phyloP scores from a whole-genome alignment of 129 eudicot species.

The Heracleum sosnowskyi region DNA sequence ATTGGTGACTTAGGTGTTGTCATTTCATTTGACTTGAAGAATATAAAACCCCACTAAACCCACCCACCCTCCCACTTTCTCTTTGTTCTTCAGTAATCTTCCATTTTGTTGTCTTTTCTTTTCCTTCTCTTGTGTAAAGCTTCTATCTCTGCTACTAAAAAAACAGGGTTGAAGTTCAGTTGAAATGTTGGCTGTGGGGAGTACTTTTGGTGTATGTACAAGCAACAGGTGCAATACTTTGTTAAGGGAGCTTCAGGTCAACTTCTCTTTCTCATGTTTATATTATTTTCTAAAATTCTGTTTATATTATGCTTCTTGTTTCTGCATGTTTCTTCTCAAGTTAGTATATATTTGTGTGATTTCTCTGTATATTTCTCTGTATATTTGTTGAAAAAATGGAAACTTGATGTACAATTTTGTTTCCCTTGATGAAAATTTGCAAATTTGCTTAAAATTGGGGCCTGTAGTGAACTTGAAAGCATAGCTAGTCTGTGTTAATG shows the following conservation, averaged over 20 bases:
- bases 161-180: background rate
- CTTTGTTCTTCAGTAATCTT: conserved; percentile 9
- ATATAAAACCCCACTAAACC: conserved; percentile 4
- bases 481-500: no score
- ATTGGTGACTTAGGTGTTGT: conserved; percentile 22
- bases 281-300: background rate
- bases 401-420: conserved; percentile 1
- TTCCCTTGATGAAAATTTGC: no score
- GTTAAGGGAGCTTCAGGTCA: conserved; percentile 69
- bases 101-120: background rate
- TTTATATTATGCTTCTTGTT: background rate
- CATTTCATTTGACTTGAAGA: conserved; percentile 19
- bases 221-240: conserved; percentile 49
- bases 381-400: background rate
- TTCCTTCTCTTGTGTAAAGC: background rate
- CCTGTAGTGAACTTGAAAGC: no score
- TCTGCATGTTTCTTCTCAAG: background rate
- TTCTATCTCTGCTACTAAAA: background rate
- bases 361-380: no score
- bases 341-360: no score
- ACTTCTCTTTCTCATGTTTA: conserved; percentile 9
- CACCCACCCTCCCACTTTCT: conserved; percentile 5
- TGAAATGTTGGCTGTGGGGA: conserved; percentile 48
- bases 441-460: no score
- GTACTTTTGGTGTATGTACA: conserved; percentile 32